phyloP scores from a whole-genome alignment of 1,284 basidiomycete genomes.

The Cryptococcus neoformans region DNA sequence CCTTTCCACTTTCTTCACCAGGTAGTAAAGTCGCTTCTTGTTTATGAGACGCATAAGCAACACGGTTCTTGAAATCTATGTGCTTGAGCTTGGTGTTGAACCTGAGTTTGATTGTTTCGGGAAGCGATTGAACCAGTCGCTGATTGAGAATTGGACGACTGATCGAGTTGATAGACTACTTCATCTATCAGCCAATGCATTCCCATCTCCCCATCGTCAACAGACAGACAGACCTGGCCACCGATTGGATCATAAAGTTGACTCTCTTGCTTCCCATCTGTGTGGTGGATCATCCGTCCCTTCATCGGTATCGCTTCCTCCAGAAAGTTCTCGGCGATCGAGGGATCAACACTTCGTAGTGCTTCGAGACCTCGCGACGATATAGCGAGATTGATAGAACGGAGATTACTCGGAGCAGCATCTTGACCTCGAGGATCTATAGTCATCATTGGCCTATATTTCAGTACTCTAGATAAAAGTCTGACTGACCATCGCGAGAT shows the following conservation, averaged over 20 bases:
- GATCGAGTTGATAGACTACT: constrained; percentile 87
- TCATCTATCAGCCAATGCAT: background rate
- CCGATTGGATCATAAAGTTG: constrained; percentile 78
- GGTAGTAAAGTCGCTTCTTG: constrained; percentile 11
- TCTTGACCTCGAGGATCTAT: constrained; percentile 44
- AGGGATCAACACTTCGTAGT: constrained; percentile 72
- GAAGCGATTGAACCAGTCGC: constrained; percentile 65
- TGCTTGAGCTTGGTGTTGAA: constrained; percentile 82
- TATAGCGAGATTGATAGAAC: constrained; percentile 96
- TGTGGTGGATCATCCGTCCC: constrained; percentile 90
- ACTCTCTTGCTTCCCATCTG: constrained; percentile 65
- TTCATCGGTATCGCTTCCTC: constrained; percentile 86
- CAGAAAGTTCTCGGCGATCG: constrained; percentile 70
- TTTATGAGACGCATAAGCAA: constrained; percentile 28
- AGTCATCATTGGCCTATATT: background rate
- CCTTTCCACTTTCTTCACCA: constrained; percentile 27
- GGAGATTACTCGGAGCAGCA: constrained; percentile 46
- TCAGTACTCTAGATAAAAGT: background rate
- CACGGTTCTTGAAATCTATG: constrained; percentile 61
- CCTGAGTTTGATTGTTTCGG: constrained; percentile 61
- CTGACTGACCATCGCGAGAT: constrained; percentile 66
- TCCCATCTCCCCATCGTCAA: constrained; percentile 18
- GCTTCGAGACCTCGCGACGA: constrained; percentile 89
- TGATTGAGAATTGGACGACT: constrained; percentile 84
- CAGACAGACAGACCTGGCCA: constrained; percentile 68